These are phyloP conservation scores for Austroboletus niveus DNA, from an alignment of 1,284 basidiomycete species.

Conservation along the genomic window DNA sequence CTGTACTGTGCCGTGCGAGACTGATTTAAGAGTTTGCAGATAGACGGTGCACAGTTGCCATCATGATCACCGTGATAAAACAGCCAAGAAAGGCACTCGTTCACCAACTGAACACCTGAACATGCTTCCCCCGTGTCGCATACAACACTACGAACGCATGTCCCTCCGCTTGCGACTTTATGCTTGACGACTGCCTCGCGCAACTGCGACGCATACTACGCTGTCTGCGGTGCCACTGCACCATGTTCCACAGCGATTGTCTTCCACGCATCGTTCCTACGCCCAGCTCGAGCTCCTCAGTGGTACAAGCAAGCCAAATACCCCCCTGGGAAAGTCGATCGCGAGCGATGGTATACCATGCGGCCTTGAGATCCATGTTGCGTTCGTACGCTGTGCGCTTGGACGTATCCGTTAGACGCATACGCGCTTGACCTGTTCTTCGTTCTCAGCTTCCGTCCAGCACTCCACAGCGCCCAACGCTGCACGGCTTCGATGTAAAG, in stretches of 20 bases:
- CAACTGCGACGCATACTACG: slow-evolving; percentile 66
- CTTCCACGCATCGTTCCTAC: slow-evolving; percentile 72
- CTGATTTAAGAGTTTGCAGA: too few species aligned
- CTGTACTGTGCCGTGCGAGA: too few species aligned
- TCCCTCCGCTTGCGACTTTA: slow-evolving; percentile 50
- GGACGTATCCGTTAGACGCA: too few species aligned
- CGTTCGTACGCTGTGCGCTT: slow-evolving; percentile 57
- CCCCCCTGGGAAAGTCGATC: slow-evolving; percentile 55
- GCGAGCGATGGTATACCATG: slow-evolving; percentile 66
- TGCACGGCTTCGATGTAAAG: too few species aligned
- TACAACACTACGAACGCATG: slow-evolving; percentile 43
- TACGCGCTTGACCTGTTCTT: too few species aligned
- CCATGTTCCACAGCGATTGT: slow-evolving; percentile 44
- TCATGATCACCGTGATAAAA: too few species aligned
- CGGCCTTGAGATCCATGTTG: slow-evolving; percentile 50
- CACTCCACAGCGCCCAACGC: too few species aligned
- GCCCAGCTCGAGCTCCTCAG: slow-evolving; percentile 58
- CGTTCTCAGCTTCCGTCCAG: too few species aligned
- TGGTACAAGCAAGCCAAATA: slow-evolving; percentile 57
- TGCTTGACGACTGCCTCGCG: slow-evolving; percentile 61
- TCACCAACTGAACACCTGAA: slow-evolving; percentile 54
- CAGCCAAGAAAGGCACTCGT: too few species aligned
- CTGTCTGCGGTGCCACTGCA: slow-evolving; percentile 21
- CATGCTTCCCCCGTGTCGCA: slow-evolving; percentile 55
- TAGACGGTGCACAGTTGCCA: too few species aligned